Base-by-base conservation (phyloP, 78 protist species). In the Dictyostelium citrinum region DNA sequence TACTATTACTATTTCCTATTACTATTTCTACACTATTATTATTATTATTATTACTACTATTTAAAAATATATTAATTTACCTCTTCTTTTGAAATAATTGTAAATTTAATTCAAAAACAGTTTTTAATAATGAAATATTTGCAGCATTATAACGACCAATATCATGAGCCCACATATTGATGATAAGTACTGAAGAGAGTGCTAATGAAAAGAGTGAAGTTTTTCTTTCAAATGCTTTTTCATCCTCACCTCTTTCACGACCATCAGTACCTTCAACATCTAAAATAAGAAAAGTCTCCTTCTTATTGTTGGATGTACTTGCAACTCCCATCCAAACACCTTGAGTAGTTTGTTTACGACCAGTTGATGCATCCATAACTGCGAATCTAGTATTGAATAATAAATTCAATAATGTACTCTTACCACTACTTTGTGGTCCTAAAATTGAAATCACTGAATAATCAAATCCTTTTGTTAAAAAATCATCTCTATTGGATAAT, bases 211-310 rank as follows among this genome's bases (percentile, higher is more conserved):
- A 98, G n/a, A 98, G 95, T 2, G 98, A 91, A 10, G 95, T 88
- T 81, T 98, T 98, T 68, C 98, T 81, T 88, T 98, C 99, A 75
- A 98, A 95, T 43, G 91, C 82, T 83, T 94, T 88, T 27, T 95
- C 97, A 22, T 96, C 97, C 55, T 98, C 98, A 43, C 98, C 99
- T 5, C 99, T 88, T 77, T 97, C 99, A 37, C 90, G 49, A 82
- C 96, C 79, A 84, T 98, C 99, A 7, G 99, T 97, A 77, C 99
- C 99, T 55, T 98, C 99, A 64, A 97, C 97, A 58, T 98, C 99
- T 45, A 98, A 74, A 33, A 98, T 97, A 4, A 98, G 37, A 20
- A 85, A 39, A 1, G 58, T 60, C 31, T 71, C 90, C 1, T 68
- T 90, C 17, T 29, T 35, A 24, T 35, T 27, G 43, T 35, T 27